Evolutionary conservation across 768 basidiomycete genomes (phyloP), one percentile per base, ranked within the genome.

Genomic region (Crassisporium funariophilum): DNA sequence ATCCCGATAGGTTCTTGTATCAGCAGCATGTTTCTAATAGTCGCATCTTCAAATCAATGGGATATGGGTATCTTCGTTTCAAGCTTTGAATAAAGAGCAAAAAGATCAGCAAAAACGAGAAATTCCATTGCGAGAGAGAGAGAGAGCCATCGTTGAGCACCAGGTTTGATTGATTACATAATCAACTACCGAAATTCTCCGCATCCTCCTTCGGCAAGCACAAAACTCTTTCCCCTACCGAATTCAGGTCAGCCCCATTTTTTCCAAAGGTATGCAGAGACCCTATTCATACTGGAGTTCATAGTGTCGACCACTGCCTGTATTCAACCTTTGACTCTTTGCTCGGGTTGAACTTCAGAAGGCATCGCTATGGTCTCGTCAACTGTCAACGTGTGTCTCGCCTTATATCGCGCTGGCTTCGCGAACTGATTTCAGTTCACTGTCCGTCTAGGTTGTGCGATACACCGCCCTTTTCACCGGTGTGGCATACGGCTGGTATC

Each of bases 391-490:
- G 87, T 88, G 71, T 41, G 27, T 35, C 41, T 41, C 24, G 16
- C 54, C 24, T 43, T 29, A 40, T 35, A 15, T 46, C 19, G 35
- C 34, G 29, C 37, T 42, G 38, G 34, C 42, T 40, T 48, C 33
- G 20, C 22, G 9, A 44, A 35, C 50, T 47, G 11, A 50, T 50
- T 40, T 41, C 13, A 47, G n/a, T n/a, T n/a, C 17, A 11, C 22
- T 38, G 31, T 38, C 29, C 29, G 24, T 37, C 36, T 66, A 95
- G 95, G 95, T 95, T 67, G 87, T 88, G 61, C 90, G 95, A 62
- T 98, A 95, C 70, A 86, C 92, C 15, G 93, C 95, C 41, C 82
- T 99, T 57, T 70, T 86, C 54, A 77, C 83, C 34, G 95, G 95
- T 63, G 79, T 95, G 56, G 69, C 84, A 64, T 98, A 98, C 67